Evolutionary conservation across 2,329 filamentous ascomycete genomes (phyloP).

Genomic region (Scleromitrula shiraiana): DNA sequence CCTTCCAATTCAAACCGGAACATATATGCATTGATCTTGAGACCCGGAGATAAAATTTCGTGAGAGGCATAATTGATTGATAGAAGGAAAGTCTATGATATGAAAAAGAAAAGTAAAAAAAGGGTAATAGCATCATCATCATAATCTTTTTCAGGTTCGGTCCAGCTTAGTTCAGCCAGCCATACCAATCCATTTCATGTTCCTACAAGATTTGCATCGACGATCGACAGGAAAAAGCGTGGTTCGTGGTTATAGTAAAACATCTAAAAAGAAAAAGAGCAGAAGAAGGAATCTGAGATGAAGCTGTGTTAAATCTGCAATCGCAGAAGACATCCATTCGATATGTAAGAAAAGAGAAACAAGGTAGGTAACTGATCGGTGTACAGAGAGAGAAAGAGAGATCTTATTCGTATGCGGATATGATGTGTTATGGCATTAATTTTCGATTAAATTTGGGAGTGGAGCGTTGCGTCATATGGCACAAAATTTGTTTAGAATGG

Average conservation of each 20-base stretch:
- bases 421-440: conserved; percentile 19
- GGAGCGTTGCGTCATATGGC: conserved; percentile 14
- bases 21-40: conserved; percentile 6
- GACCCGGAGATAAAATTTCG: not conserved
- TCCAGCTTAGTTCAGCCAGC: too few species aligned
- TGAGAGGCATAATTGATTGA: conserved; percentile 2
- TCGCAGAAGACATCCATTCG: too few species aligned
- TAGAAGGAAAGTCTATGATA: conserved; percentile 13
- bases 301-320: too few species aligned
- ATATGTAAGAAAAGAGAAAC: not conserved
- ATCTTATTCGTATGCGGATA: conserved; percentile 9
- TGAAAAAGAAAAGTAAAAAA: not conserved
- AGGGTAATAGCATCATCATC: not conserved
- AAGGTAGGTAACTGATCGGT: conserved; percentile 4
- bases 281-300: too few species aligned
- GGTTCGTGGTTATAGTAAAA: conserved; percentile 22
- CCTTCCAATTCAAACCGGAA: not conserved
- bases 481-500: conserved; percentile 49
- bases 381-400: conserved; percentile 12
- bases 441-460: conserved; percentile 22
- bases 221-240: conserved; percentile 11
- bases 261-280: conserved; percentile 21
- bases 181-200: too few species aligned
- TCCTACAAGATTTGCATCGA: too few species aligned
- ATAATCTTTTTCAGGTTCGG: not conserved